Base-by-base conservation (phyloP, 2,329 filamentous ascomycete genomes). In the Beauveria australis region DNA sequence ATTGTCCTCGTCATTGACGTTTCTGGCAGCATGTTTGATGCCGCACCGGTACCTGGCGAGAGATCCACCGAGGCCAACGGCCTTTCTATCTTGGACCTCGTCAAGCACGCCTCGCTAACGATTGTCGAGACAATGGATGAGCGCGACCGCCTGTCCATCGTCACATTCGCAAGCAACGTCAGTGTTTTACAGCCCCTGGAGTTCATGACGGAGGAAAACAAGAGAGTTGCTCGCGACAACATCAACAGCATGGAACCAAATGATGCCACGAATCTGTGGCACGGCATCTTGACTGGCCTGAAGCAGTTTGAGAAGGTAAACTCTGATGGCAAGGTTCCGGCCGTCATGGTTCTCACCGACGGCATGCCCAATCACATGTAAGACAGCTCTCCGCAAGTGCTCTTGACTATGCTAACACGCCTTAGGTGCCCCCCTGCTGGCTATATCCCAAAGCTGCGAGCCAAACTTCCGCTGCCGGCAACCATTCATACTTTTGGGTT, bases 1-100 rank as follows among this genome's bases (percentile, higher is more conserved):
- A 80, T 87, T 37, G 83, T 85, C 2, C 75, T 87, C 3, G 82
- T 83, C 18, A 84, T 87, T 59, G 84, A 87, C 66, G 75, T 85
- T 16, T 87, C 84, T 0, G 76, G 74, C 0, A 85, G 82, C 70
- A 87, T 87, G 84, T 55, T 62, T 1, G 57, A 62, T 0, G 65
- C 70, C 1, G 83, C 83, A 0, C 79, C 78, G 0, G 73, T 80
- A 0, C 79, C 81, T 0, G 76, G 75, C 16, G 73, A 77, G 6
- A 66, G 70, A 18, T 63, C 68, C 2, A 75, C 79, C 59, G 81
- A 85, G 63, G 67, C 75, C 22, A 76, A 76, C 1, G 82, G 82
- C 0, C 71, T 86, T 0, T 80, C 78, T 0, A 75, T 86, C 1
- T 68, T 87, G 24, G 84, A 87, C 64, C 74, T 87, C 24, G 79